phyloP scores from a whole-genome alignment of 495 filamentous ascomycete genomes.

The Tuber magnatum region DNA sequence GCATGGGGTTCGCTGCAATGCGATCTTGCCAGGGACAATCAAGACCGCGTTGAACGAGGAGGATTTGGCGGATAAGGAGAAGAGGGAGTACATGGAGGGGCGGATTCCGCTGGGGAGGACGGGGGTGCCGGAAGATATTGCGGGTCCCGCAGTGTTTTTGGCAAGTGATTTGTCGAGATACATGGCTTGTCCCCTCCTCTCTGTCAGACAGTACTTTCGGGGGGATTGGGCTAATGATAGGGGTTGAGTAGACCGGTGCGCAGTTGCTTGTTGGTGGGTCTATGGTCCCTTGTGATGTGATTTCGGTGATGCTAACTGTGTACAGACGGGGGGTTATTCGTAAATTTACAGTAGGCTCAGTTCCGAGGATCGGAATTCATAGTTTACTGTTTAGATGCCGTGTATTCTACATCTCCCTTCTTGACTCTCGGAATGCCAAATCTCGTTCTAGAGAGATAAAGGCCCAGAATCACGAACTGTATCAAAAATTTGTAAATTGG shows the following conservation, averaged over 20 bases:
- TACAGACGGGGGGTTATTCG: conserved; percentile 66
- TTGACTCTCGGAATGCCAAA: neutral
- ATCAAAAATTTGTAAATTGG: neutral
- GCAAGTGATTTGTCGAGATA: conserved; percentile 69
- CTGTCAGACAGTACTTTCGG: neutral
- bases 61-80: conserved; percentile 62
- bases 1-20: conserved; percentile 75
- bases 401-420: neutral
- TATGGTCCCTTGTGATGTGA: neutral
- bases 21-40: conserved; percentile 77
- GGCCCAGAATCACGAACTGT: neutral
- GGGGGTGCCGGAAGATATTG: conserved; percentile 62
- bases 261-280: conserved; percentile 59
- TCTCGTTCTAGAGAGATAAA: neutral
- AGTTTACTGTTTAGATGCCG: neutral
- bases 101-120: conserved; percentile 72
- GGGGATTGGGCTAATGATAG: conserved; percentile 8
- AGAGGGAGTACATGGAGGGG: conserved; percentile 76
- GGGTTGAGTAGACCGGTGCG: conserved; percentile 57
- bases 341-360: conserved; percentile 54
- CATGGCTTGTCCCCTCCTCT: conserved; percentile 45
- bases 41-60: conserved; percentile 79
- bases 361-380: neutral
- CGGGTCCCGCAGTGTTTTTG: conserved; percentile 78
- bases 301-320: neutral